phyloP scores from a whole-genome alignment of 2,329 filamentous ascomycete species.

The Colletotrichum sp. region DNA sequence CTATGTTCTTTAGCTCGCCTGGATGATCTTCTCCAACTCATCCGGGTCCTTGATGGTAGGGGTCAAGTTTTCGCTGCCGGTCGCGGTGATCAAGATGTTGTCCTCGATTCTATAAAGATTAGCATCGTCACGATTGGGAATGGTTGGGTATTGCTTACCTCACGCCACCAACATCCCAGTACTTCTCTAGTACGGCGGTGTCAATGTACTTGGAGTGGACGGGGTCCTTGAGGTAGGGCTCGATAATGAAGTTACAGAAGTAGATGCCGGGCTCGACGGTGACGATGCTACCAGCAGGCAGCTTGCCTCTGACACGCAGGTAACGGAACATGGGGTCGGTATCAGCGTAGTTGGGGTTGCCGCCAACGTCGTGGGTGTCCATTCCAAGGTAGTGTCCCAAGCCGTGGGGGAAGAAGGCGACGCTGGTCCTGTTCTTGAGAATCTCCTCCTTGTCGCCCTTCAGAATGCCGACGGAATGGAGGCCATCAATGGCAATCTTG shows the following conservation, averaged over 20 bases:
- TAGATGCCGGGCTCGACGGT: slow-evolving; percentile 97
- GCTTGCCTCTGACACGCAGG: slow-evolving; percentile 74
- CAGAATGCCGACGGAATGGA: slow-evolving; percentile 78
- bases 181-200: slow-evolving; percentile 71
- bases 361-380: slow-evolving; percentile 89
- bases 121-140: slow-evolving; percentile 13
- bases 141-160: slow-evolving; percentile 44
- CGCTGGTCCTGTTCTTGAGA: slow-evolving; percentile 77
- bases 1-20: slow-evolving; percentile 5
- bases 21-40: slow-evolving; percentile 60
- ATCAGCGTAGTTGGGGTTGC: slow-evolving; percentile 79
- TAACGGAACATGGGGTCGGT: slow-evolving; percentile 86
- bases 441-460: slow-evolving; percentile 73
- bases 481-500: slow-evolving; percentile 79
- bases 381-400: slow-evolving; percentile 90
- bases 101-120: slow-evolving; percentile 60
- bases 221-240: slow-evolving; percentile 76
- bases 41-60: slow-evolving; percentile 71
- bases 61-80: slow-evolving; percentile 75
- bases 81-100: slow-evolving; percentile 74
- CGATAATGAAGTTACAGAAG: slow-evolving; percentile 89
- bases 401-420: slow-evolving; percentile 91
- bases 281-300: slow-evolving; percentile 81
- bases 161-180: slow-evolving; percentile 83
- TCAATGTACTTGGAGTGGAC: slow-evolving; percentile 81